Conservation (phyloP, 768 basidiomycete species). For the Fistulinella prunicolor region DNA sequence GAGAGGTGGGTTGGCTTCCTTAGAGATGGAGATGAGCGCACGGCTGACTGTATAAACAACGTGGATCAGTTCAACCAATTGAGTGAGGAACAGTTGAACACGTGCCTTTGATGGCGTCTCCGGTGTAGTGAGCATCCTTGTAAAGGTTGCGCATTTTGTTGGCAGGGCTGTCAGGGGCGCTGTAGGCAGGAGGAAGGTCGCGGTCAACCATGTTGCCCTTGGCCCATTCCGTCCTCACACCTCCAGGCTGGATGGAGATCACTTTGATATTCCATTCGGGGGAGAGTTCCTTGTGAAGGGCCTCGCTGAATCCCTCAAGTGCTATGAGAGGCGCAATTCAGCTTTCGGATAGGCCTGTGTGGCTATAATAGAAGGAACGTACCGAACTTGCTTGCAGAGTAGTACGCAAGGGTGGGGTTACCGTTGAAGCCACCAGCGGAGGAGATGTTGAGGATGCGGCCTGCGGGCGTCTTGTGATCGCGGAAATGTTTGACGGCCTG, state of each 20-base stretch:
- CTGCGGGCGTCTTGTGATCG: slow-evolving; percentile 23
- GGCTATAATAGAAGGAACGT: background rate
- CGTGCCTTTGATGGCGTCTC: slow-evolving; percentile 15
- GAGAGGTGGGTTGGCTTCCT: slow-evolving; percentile 17
- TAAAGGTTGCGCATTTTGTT: slow-evolving; percentile 10
- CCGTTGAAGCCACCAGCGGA: slow-evolving; percentile 18
- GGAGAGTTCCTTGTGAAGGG: slow-evolving; percentile 19
- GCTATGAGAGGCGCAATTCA: slow-evolving; percentile 10
- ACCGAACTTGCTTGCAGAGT: slow-evolving; percentile 26
- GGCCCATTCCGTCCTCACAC: slow-evolving; percentile 19
- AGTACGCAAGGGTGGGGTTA: slow-evolving; percentile 17
- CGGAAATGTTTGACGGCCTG: slow-evolving; percentile 31
- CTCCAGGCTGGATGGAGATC: slow-evolving; percentile 20
- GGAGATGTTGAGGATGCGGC: slow-evolving; percentile 23
- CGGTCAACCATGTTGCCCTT: slow-evolving; percentile 18
- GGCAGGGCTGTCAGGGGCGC: slow-evolving; percentile 13
- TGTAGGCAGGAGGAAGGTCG: slow-evolving; percentile 15
- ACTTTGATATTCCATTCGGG: slow-evolving; percentile 29
- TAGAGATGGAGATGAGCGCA: slow-evolving; percentile 16
- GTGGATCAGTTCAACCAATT: background rate
- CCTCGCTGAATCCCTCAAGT: slow-evolving; percentile 27
- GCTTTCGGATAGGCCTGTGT: background rate
- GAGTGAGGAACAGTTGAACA: background rate
- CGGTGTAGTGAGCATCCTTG: background rate
- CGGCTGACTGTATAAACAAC: slow-evolving; percentile 11